Base-by-base conservation (phyloP, 768 basidiomycete genomes). In the Russula abietina region DNA sequence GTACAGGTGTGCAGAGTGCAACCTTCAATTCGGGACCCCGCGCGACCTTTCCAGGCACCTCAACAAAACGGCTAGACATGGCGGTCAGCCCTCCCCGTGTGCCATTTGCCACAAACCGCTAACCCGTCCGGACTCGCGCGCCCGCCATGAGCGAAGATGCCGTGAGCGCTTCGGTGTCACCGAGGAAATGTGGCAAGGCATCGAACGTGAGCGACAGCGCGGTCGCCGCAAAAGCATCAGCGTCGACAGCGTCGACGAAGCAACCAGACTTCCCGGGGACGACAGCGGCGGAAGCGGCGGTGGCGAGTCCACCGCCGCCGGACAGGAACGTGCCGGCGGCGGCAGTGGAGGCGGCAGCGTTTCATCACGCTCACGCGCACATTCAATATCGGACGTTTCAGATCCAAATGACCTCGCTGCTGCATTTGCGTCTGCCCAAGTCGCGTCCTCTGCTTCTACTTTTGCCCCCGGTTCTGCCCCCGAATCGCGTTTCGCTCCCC, bases 141-240 rank as follows among this genome's bases (percentile, higher is more conserved):
- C 63, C 24, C 58, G 63, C 30, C 63, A 64, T n/a, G 63, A 64
- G 32, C 63, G 63, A 38, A 59, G 63, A 11, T 64, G 63, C 59
- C 63, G 63, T n/a, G 63, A 64, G 54, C 63, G 63, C 54, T 64
- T 64, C 58, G 63, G 63, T 14, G 63, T 64, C 11, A 64, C 63
- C 58, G 63, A 64, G 36, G 63, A 64, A 48, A 64, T 64, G 63
- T 64, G 63, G 63, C 63, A 59, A 8, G 59, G 59, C 11, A 64
- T 64, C 14, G 63, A 64, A 32, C 58, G 59, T 2, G 59, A 59
- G 41, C 58, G 63, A 36, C 63, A 64, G 59, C 63, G 63, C 8
- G 54, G 63, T 8, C 63, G 63, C 12, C 46, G 63, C 32, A 64
- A 64, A 7, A 64, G 63, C 39, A 55, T 64, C 39, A 64, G 63